Percentiles rank a stretch among this genome's conserved stretches.
Evolutionary conservation across 176 grass and related monocot species (phyloP).

Genomic region (Pharus latifolius): DNA sequence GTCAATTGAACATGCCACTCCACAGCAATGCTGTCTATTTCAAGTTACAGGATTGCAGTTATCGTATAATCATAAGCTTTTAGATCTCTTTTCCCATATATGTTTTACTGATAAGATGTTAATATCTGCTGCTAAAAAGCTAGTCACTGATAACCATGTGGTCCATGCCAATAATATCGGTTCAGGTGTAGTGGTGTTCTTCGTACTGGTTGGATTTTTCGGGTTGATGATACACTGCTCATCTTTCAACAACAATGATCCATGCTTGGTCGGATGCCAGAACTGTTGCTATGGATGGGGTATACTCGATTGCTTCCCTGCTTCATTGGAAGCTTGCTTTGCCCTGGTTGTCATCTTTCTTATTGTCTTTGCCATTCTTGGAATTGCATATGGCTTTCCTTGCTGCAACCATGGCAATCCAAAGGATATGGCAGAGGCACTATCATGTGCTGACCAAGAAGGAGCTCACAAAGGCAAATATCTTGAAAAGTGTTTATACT

Average conservation of each 20-base stretch:
- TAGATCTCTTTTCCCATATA: not conserved
- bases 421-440: slow-evolving; percentile 81
- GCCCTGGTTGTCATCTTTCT: slow-evolving; percentile 77
- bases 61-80: not conserved
- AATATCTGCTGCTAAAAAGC: not conserved
- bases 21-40: not conserved
- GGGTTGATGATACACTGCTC: slow-evolving; percentile 71
- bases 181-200: slow-evolving; percentile 74
- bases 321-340: slow-evolving; percentile 76
- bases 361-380: slow-evolving; percentile 63
- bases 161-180: not conserved
- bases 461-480: slow-evolving; percentile 71
- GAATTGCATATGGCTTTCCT: slow-evolving; percentile 73
- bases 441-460: slow-evolving; percentile 76
- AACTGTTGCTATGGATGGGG: slow-evolving; percentile 77
- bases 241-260: slow-evolving; percentile 49
- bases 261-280: slow-evolving; percentile 50
- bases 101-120: not conserved
- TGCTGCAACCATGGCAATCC: slow-evolving; percentile 68
- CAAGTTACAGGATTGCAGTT: not conserved
- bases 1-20: not conserved
- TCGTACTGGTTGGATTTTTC: slow-evolving; percentile 70
- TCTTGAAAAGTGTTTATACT: not conserved
- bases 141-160: not conserved
- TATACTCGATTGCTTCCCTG: slow-evolving; percentile 50